These are phyloP conservation scores for Talaromyces adpressus DNA, from an alignment of 495 filamentous ascomycete genomes.

Conservation along the genomic window DNA sequence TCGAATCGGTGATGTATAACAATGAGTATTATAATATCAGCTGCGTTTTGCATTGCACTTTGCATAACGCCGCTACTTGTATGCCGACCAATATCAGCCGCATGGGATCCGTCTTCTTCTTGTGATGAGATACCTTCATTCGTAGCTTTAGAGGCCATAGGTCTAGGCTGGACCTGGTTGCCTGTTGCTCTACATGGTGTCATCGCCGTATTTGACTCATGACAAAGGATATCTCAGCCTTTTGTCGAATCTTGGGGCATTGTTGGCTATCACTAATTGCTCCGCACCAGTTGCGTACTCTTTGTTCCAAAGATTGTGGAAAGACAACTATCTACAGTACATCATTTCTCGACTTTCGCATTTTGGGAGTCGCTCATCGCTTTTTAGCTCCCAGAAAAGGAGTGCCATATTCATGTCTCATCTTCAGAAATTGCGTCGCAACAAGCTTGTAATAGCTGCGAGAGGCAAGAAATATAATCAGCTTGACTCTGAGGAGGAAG, in stretches of 20 bases:
- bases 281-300: neutral
- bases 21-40: neutral
- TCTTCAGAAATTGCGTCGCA: too few relatives aligned
- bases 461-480: too few relatives aligned
- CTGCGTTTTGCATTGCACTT: neutral
- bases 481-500: too few relatives aligned
- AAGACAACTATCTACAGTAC: neutral
- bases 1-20: neutral
- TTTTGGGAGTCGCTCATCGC: neutral
- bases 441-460: too few relatives aligned
- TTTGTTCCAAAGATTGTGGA: neutral
- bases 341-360: neutral
- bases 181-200: neutral
- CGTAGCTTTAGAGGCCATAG: neutral
- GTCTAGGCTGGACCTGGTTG: neutral
- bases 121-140: neutral
- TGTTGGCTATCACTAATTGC: neutral
- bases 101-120: neutral
- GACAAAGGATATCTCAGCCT: neutral
- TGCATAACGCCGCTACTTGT: neutral
- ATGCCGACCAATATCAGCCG: neutral
- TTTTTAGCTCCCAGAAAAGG: too few relatives aligned
- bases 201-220: neutral
- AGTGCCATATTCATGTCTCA: too few relatives aligned
- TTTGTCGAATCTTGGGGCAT: neutral